Evolutionary conservation across 306 rosid species (phyloP), one percentile per base, ranked within the genome.

Genomic region (Vigna angularis): DNA sequence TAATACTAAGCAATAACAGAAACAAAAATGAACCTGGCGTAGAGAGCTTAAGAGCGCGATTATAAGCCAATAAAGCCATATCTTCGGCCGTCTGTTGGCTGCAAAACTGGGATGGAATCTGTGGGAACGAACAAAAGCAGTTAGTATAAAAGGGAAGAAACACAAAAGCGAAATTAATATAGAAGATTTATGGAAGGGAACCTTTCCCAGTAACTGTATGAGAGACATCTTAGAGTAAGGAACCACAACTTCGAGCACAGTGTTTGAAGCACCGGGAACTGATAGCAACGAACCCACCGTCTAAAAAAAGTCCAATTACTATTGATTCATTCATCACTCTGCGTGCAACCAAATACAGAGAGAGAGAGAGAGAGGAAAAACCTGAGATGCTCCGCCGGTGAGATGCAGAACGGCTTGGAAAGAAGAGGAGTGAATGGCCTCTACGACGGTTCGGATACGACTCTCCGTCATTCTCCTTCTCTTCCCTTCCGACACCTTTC

Each of bases 31-130:
- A 73, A 92, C 98, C 98, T 82, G 98, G 91, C 3, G 77, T 42
- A 48, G 95, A 94, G 76, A 94, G 97, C 86, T 88, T 89, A 77
- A 92, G 97, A 57, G 97, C 97, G n/a, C 97, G 97, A 83, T 92
- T 94, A 72, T 92, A 94, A 62, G 98, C 97, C 85, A 85, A 70
- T 70, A 87, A 86, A 67, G 98, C 94, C 96, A 94, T 78, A 11
- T 94, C 98, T 75, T 94, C 90, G 15, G 97, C 91, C 28, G 86
- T 92, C 62, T 59, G 86, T 40, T 53, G 83, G 59, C 97, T 74
- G 68, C 95, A 89, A 89, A 89, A 89, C 11, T 88, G 86, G 30
- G 85, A 28, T 20, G 98, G 97, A 85, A 92, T 88, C 98, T 94
- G 79, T 66, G 70, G 1, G 32, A 74, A 80, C 0, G 32, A 74